Conservation (phyloP, 2,329 filamentous ascomycete species). For the Botrytis fabae region DNA sequence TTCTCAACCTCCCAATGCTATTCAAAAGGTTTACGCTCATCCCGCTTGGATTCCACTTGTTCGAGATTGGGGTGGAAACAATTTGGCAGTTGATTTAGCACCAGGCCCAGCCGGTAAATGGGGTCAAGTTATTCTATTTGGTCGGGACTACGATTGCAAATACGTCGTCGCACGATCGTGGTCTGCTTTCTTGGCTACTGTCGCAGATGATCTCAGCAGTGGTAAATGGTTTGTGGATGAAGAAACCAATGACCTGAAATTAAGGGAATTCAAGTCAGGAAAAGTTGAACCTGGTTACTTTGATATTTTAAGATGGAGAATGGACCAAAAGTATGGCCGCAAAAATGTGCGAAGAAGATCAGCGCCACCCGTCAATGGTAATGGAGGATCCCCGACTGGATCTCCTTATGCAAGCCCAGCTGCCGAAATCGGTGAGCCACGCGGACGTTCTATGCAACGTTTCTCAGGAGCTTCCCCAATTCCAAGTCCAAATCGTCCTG, state of each 20-base stretch:
- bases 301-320: slow-evolving; percentile 91
- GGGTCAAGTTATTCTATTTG: slow-evolving; percentile 96
- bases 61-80: slow-evolving; percentile 98
- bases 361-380: slow-evolving; percentile 40
- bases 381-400: slow-evolving; percentile 46
- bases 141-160: slow-evolving; percentile 97
- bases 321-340: slow-evolving; percentile 89
- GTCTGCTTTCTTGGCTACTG: slow-evolving; percentile 78
- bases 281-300: slow-evolving; percentile 92
- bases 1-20: slow-evolving; percentile 79
- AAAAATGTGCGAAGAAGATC: slow-evolving; percentile 55
- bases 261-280: slow-evolving; percentile 85
- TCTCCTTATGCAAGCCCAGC: slow-evolving; percentile 68
- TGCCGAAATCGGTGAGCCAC: slow-evolving; percentile 59
- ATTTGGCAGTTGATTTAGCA: slow-evolving; percentile 88
- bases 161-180: slow-evolving; percentile 94
- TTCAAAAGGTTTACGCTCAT: slow-evolving; percentile 92
- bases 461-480: slow-evolving; percentile 64
- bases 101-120: slow-evolving; percentile 87
- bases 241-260: slow-evolving; percentile 84
- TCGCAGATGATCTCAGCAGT: slow-evolving; percentile 88
- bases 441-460: slow-evolving; percentile 71
- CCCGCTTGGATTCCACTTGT: slow-evolving; percentile 94
- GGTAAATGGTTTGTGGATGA: slow-evolving; percentile 93
- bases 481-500: slow-evolving; percentile 64